Percentiles rank a stretch among this genome's conserved stretches.
These are phyloP conservation scores for Helichrysum umbraculigerum DNA, from an alignment of 129 eudicot species.

Conservation along the genomic window DNA sequence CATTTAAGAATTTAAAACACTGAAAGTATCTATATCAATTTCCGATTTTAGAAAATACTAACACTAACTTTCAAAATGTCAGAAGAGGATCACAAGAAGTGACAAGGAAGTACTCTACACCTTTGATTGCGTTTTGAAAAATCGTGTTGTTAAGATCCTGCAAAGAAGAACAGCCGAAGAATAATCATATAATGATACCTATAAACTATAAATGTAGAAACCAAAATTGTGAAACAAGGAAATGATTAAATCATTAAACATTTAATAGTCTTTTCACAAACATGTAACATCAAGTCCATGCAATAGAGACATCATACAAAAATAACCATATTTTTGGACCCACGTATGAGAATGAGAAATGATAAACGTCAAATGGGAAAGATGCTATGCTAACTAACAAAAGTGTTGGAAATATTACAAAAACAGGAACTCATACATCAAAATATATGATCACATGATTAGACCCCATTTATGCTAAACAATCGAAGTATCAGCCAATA, in stretches of 20 bases:
- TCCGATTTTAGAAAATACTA: neutral
- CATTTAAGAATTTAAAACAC: slow-evolving; percentile 13
- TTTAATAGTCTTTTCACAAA: neutral
- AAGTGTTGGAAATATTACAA: neutral
- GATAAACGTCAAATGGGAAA: neutral
- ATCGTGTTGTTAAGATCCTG: slow-evolving; percentile 75
- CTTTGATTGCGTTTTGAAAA: slow-evolving; percentile 69
- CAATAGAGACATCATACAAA: neutral
- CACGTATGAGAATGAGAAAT: neutral
- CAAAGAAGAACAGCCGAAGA: slow-evolving; percentile 27
- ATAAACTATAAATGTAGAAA: neutral
- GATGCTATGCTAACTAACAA: slow-evolving; percentile 7
- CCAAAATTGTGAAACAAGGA: neutral
- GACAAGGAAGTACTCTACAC: slow-evolving; percentile 29
- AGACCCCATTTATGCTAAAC: neutral
- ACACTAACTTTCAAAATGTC: slow-evolving; percentile 8
- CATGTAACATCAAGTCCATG: neutral
- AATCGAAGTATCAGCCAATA: neutral
- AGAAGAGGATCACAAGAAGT: slow-evolving; percentile 1
- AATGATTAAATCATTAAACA: neutral
- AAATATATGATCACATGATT: neutral
- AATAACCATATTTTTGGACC: neutral
- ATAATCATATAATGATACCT: neutral
- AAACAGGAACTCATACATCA: slow-evolving; percentile 6
- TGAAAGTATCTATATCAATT: neutral